A percentile compares a stretch with the other conserved stretches of the same genome.
Conservation (phyloP, 768 basidiomycete species). For the Mycena floridula region DNA sequence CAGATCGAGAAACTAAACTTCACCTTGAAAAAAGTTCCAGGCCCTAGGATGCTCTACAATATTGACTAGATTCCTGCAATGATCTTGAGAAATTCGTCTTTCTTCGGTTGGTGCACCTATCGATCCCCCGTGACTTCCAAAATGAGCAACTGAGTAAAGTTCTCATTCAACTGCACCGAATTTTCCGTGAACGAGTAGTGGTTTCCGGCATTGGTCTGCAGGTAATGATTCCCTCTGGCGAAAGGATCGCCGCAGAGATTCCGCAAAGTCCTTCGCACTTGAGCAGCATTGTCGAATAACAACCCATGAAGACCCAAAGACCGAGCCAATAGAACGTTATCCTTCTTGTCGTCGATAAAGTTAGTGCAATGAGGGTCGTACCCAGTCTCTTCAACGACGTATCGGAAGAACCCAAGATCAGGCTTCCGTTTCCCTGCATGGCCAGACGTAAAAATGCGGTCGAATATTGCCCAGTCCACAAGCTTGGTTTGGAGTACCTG, state of each 20-base stretch:
- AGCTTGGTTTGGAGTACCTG: conserved; percentile 36
- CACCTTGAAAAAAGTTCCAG: conserved; percentile 49
- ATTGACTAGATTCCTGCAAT: conserved; percentile 28
- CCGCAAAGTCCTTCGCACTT: conserved; percentile 38
- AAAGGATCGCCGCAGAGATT: conserved; percentile 44
- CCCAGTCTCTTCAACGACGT: conserved; percentile 37
- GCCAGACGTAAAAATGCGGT: conserved; percentile 46
- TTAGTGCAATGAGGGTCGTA: conserved; percentile 40
- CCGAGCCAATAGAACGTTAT: conserved; percentile 52
- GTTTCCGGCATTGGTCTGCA: conserved; percentile 31
- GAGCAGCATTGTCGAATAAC: conserved; percentile 35
- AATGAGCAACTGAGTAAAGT: conserved; percentile 55
- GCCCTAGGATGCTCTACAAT: conserved; percentile 32
- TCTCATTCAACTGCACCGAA: conserved; percentile 39
- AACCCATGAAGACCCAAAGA: conserved; percentile 53
- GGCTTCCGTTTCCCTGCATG: conserved; percentile 50
- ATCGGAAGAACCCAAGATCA: conserved; percentile 45
- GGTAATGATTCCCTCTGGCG: conserved; percentile 32
- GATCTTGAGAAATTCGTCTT: neutral
- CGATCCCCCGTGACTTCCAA: conserved; percentile 42
- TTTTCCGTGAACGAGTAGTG: conserved; percentile 39
- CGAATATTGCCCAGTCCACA: conserved; percentile 44
- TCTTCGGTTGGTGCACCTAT: conserved; percentile 22
- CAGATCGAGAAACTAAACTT: too few species aligned
- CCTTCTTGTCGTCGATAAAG: conserved; percentile 56